These are phyloP conservation scores for Amphirosellinia nigrospora DNA, from an alignment of 495 filamentous ascomycete genomes.

Conservation along the genomic window DNA sequence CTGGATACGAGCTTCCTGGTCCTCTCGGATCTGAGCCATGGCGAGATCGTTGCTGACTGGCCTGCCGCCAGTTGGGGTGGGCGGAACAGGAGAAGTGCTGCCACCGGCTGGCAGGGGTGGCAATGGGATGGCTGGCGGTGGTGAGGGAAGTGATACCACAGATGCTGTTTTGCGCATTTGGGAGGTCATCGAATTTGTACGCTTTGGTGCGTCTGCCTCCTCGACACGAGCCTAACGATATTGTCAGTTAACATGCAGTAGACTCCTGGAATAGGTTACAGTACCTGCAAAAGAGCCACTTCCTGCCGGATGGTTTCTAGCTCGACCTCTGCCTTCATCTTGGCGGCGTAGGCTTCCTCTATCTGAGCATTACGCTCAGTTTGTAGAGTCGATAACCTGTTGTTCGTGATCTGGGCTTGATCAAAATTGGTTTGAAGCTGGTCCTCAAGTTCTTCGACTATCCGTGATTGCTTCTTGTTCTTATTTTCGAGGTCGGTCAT, in stretches of 20 bases:
- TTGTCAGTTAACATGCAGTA: slow-evolving; percentile 36
- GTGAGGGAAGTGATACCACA: slow-evolving; percentile 83
- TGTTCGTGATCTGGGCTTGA: slow-evolving; percentile 83
- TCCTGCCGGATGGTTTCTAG: slow-evolving; percentile 68
- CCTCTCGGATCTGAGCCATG: slow-evolving; percentile 77
- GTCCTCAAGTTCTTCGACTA: slow-evolving; percentile 96
- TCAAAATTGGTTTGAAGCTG: slow-evolving; percentile 95
- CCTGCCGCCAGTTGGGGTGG: slow-evolving; percentile 59
- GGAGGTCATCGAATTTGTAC: slow-evolving; percentile 73
- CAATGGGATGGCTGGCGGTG: slow-evolving; percentile 88
- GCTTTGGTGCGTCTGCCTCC: slow-evolving; percentile 60
- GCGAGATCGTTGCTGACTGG: slow-evolving; percentile 85
- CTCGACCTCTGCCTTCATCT: slow-evolving; percentile 56
- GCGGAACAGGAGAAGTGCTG: slow-evolving; percentile 47
- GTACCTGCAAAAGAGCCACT: slow-evolving; percentile 68
- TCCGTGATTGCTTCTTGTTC: slow-evolving; percentile 81
- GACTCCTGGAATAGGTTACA: not conserved
- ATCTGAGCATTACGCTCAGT: slow-evolving; percentile 68
- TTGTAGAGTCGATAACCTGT: slow-evolving; percentile 73
- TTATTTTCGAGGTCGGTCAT: slow-evolving; percentile 67
- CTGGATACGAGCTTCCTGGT: slow-evolving; percentile 91
- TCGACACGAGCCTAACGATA: slow-evolving; percentile 60
- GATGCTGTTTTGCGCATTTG: slow-evolving; percentile 87
- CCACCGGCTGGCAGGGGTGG: slow-evolving; percentile 77
- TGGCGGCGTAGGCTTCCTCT: slow-evolving; percentile 61